Evolutionary conservation across 2,329 filamentous ascomycete genomes (phyloP).

Genomic region (Botryotinia globosa): DNA sequence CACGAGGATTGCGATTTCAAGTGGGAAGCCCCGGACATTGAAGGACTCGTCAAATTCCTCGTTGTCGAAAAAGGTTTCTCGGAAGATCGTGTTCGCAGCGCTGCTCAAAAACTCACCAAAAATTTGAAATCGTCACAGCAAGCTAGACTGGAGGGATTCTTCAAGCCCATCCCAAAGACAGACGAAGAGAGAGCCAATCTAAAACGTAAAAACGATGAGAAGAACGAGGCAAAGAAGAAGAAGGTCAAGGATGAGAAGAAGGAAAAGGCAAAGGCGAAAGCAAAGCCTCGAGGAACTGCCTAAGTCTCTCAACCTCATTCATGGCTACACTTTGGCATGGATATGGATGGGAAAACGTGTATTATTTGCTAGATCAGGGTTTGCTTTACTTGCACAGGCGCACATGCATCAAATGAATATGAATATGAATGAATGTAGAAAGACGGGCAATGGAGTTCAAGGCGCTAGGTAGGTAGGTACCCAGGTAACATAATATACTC

Average conservation of each 20-base stretch:
- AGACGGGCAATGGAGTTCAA: neutral
- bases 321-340: neutral
- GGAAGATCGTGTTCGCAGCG: conserved; percentile 84
- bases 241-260: conserved; percentile 92
- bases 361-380: neutral
- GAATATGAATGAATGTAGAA: neutral
- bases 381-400: neutral
- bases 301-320: conserved; percentile 11
- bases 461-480: neutral
- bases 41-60: conserved; percentile 84
- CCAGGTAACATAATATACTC: neutral
- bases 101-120: conserved; percentile 77
- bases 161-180: conserved; percentile 87
- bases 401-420: neutral
- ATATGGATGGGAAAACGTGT: neutral
- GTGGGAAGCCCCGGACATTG: conserved; percentile 91
- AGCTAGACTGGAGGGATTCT: conserved; percentile 90
- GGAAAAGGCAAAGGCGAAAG: conserved; percentile 87
- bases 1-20: conserved; percentile 92
- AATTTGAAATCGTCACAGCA: conserved; percentile 90
- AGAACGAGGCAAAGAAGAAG: conserved; percentile 90
- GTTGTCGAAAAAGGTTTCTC: conserved; percentile 96
- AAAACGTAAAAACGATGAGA: conserved; percentile 93
- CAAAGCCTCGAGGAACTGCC: conserved; percentile 64
- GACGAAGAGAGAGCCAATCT: conserved; percentile 78